Conservation (phyloP, 2,329 filamentous ascomycete genomes). For the Chalara sp. region DNA sequence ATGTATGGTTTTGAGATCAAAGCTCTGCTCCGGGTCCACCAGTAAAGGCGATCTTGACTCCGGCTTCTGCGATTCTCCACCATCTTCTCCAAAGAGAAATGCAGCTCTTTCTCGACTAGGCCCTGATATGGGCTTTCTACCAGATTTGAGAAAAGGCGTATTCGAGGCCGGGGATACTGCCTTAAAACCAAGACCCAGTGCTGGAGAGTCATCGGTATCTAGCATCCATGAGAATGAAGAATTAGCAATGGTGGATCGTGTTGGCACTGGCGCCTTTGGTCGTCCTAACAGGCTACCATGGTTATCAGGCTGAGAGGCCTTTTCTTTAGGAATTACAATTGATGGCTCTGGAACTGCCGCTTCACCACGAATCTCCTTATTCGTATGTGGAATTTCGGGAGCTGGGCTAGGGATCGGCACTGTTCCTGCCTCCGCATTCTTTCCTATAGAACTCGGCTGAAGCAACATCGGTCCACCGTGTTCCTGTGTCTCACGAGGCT, state of each 20-base stretch:
- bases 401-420: conserved; percentile 2
- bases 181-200: conserved; percentile 5
- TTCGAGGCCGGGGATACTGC: conserved; percentile 20
- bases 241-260: conserved; percentile 61
- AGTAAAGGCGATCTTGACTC: conserved; percentile 6
- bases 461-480: neutral
- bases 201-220: conserved; percentile 34
- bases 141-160: conserved; percentile 22
- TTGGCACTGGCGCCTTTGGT: conserved; percentile 42
- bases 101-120: conserved; percentile 25
- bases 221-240: conserved; percentile 79
- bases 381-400: conserved; percentile 1
- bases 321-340: neutral
- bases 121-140: conserved; percentile 18
- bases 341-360: neutral
- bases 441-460: neutral
- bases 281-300: neutral
- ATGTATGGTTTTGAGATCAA: too few species aligned
- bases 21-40: too few species aligned
- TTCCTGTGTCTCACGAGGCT: neutral
- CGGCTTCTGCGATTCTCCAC: conserved; percentile 11
- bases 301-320: neutral
- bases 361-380: conserved; percentile 38
- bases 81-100: conserved; percentile 28
- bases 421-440: neutral